These are phyloP conservation scores for Astrothelium subdiscretum DNA, from an alignment of 495 filamentous ascomycete genomes.

Conservation along the genomic window DNA sequence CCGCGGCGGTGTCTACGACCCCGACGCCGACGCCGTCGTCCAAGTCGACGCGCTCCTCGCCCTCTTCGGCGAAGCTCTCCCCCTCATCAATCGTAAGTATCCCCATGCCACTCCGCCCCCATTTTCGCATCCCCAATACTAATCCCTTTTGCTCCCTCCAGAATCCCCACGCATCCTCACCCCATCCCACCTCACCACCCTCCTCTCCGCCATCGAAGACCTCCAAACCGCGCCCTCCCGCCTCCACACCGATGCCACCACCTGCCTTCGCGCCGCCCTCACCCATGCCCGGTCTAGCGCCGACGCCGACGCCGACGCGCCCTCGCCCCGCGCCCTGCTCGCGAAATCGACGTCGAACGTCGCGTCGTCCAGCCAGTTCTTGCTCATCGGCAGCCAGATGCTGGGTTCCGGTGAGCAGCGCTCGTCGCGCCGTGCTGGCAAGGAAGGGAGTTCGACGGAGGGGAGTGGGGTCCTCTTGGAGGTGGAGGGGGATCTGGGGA, in stretches of 20 bases:
- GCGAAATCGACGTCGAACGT: constrained; percentile 22
- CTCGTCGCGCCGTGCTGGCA: background rate
- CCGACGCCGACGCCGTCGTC: constrained; percentile 62
- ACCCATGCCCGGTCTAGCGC: constrained; percentile 23
- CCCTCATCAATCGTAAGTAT: constrained; percentile 54
- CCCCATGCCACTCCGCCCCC: background rate
- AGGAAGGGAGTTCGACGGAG: constrained; percentile 39
- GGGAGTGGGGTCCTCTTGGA: constrained; percentile 44
- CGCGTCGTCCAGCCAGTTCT: background rate
- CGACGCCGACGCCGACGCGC: constrained; percentile 1
- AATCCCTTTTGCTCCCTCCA: constrained; percentile 1
- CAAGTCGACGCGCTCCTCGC: constrained; percentile 76
- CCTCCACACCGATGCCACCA: constrained; percentile 58
- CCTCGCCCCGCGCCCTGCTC: constrained; percentile 49
- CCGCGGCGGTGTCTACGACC: constrained; percentile 75
- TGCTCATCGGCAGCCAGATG: too few relatives aligned
- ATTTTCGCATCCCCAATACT: background rate
- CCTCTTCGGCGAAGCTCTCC: constrained; percentile 68
- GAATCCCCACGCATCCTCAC: constrained; percentile 40
- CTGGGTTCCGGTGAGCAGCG: too few relatives aligned
- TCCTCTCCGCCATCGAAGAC: constrained; percentile 74
- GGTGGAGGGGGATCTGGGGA: constrained; percentile 25
- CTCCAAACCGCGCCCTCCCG: constrained; percentile 60
- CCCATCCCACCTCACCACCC: constrained; percentile 55
- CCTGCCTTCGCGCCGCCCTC: constrained; percentile 51